Evolutionary conservation across 2,329 filamentous ascomycete species (phyloP), one percentile per base, ranked within the genome.

Genomic region (Fusarium nygamai): DNA sequence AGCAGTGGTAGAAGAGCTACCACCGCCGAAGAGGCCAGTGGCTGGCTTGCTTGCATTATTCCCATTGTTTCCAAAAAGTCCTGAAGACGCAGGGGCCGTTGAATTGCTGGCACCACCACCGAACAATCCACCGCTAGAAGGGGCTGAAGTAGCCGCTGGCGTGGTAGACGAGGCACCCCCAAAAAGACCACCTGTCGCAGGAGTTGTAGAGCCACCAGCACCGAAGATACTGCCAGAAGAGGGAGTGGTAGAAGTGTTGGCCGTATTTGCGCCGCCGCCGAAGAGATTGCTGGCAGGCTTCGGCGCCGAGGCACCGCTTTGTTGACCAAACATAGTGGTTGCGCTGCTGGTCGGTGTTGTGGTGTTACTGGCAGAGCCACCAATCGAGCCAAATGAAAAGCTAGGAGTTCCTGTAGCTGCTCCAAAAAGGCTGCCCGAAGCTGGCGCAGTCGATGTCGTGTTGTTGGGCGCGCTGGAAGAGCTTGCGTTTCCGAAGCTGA

Each of bases 371-470:
- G 77, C 69, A 39, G 76, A 67, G 39, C 72, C 72, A 46, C 76
- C 77, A 31, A 76, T 36, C 27, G 72, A 76, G 41, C 83, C 83
- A 69, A 88, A 88, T 16, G 83, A 83, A 76, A 88, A 87, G 14
- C 73, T 67, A 31, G 85, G 75, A 31, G 81, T 72, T 46, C 79
- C 77, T 38, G 74, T 72, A 43, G 78, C 78, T 64, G 72, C 71
- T 50, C 85, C 85, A 75, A 88, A 88, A 14, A 87, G 74, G 27
- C 80, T 76, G 20, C 82, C 82, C 11, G 82, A 76, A 56, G 86
- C 82, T 27, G 83, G 84, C 64, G 84, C 83, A 76, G 83, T 80
- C 29, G 78, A 81, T 16, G 80, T 81, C 13, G 80, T 82, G 70
- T 77, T 78, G 58, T 78, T 71, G 24, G 80, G 72, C 57, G 79